Percentiles rank a stretch among this genome's conserved stretches.
Conservation (phyloP, 257 asterid species). For the Avicennia marina region DNA sequence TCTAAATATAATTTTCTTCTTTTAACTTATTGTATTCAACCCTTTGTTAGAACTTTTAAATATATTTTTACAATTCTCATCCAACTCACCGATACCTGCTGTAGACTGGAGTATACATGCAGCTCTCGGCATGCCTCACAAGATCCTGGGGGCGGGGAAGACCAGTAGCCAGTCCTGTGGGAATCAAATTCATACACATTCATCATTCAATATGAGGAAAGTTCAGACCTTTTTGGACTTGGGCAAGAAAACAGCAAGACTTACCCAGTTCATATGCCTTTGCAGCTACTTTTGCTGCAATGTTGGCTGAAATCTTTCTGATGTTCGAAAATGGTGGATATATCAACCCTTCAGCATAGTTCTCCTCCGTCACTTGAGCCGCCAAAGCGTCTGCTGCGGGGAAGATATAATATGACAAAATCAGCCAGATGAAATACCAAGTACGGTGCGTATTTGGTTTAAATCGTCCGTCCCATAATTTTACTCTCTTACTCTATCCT, state of each 20-base stretch:
- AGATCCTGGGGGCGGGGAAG: slow-evolving; percentile 61
- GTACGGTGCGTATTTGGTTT: too few relatives aligned
- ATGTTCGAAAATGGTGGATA: slow-evolving; percentile 63
- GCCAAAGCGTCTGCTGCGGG: slow-evolving; percentile 68
- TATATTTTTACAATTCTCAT: too few relatives aligned
- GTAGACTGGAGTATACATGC: slow-evolving; percentile 64
- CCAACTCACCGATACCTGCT: slow-evolving; percentile 46
- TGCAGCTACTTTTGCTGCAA: slow-evolving; percentile 71
- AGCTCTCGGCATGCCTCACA: slow-evolving; percentile 50
- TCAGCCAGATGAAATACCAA: too few relatives aligned
- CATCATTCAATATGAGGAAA: too few relatives aligned
- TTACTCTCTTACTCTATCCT: too few relatives aligned
- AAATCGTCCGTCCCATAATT: too few relatives aligned
- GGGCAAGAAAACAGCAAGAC: too few relatives aligned
- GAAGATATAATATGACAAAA: not conserved
- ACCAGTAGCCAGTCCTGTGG: slow-evolving; percentile 52
- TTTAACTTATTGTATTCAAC: too few relatives aligned
- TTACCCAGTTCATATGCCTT: slow-evolving; percentile 71
- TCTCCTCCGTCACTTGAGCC: slow-evolving; percentile 53
- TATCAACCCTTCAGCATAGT: slow-evolving; percentile 52
- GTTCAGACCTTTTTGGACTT: too few relatives aligned
- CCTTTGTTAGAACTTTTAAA: too few relatives aligned
- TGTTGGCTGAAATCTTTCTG: slow-evolving; percentile 59
- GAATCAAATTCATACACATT: not conserved
- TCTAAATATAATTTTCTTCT: too few relatives aligned